Conservation (phyloP, 257 asterid species). For the Fraxinus anomala region DNA sequence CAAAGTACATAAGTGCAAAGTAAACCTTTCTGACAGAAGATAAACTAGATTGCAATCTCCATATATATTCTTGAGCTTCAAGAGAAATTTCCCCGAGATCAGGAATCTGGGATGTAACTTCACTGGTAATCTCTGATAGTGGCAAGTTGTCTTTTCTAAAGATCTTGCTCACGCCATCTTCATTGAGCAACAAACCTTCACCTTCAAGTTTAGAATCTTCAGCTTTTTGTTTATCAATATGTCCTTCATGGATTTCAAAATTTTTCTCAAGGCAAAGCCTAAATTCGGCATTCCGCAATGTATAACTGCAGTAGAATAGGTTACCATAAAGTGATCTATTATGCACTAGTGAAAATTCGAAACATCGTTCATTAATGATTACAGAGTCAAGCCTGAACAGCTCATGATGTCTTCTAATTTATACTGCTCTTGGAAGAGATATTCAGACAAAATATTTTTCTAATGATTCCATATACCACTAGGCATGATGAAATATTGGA, state of each 20-base stretch:
- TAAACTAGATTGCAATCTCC: slow-evolving; percentile 60
- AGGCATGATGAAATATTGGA: neutral
- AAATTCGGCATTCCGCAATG: slow-evolving; percentile 90
- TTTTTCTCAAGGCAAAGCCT: slow-evolving; percentile 88
- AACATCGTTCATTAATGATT: neutral
- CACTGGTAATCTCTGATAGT: slow-evolving; percentile 44
- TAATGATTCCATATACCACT: neutral
- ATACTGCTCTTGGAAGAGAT: neutral
- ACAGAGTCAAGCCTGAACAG: neutral
- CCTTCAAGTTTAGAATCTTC: slow-evolving; percentile 42
- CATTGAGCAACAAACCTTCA: slow-evolving; percentile 37
- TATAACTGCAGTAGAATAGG: slow-evolving; percentile 56
- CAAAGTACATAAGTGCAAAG: neutral
- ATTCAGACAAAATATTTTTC: neutral
- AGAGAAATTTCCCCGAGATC: slow-evolving; percentile 76
- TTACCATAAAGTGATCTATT: slow-evolving; percentile 13
- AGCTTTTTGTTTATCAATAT: slow-evolving; percentile 40
- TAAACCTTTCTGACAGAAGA: slow-evolving; percentile 72
- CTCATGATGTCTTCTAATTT: neutral
- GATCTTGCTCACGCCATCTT: slow-evolving; percentile 26
- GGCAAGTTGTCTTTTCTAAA: slow-evolving; percentile 40
- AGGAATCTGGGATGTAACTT: slow-evolving; percentile 44
- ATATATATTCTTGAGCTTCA: slow-evolving; percentile 71
- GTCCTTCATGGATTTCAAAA: slow-evolving; percentile 63
- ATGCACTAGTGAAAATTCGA: neutral